These are phyloP conservation scores for Zasmidium cellare DNA, from an alignment of 2,329 filamentous ascomycete species.

Conservation along the genomic window DNA sequence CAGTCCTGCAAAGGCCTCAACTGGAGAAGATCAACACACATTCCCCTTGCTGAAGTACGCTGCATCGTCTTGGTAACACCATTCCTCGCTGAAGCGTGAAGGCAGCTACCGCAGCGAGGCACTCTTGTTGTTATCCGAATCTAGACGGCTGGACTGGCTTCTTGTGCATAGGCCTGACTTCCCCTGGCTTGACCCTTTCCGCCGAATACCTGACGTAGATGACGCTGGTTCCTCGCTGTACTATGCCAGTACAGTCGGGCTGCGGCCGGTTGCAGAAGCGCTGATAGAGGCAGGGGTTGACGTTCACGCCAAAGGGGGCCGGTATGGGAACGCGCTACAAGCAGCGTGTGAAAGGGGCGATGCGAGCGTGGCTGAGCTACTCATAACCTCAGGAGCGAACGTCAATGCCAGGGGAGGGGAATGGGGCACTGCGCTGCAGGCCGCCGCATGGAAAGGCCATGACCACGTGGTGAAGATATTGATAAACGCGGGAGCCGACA, in stretches of 20 bases:
- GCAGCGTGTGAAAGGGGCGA: no score
- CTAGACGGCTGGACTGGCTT: constrained; percentile 10
- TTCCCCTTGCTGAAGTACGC: constrained; percentile 22
- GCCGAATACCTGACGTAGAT: background rate
- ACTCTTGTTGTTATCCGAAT: background rate
- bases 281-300: constrained; percentile 16
- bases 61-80: constrained; percentile 15
- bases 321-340: no score
- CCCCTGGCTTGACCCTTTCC: constrained; percentile 2
- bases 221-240: constrained; percentile 8
- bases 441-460: no score
- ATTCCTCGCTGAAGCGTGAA: constrained; percentile 11
- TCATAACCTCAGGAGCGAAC: no score
- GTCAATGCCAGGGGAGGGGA: no score
- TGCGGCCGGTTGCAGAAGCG: constrained; percentile 20
- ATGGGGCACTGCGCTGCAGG: no score
- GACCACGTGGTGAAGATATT: no score
- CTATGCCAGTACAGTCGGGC: constrained; percentile 11
- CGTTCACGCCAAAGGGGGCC: no score
- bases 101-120: constrained; percentile 4
- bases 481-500: no score
- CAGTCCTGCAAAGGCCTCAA: constrained; percentile 6
- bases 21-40: constrained; percentile 8
- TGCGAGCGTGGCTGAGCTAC: no score
- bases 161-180: constrained; percentile 4